Evolutionary conservation across 371 early-diverging fungal species (phyloP).

Genomic region (Thermomucor indicae-seudaticae): DNA sequence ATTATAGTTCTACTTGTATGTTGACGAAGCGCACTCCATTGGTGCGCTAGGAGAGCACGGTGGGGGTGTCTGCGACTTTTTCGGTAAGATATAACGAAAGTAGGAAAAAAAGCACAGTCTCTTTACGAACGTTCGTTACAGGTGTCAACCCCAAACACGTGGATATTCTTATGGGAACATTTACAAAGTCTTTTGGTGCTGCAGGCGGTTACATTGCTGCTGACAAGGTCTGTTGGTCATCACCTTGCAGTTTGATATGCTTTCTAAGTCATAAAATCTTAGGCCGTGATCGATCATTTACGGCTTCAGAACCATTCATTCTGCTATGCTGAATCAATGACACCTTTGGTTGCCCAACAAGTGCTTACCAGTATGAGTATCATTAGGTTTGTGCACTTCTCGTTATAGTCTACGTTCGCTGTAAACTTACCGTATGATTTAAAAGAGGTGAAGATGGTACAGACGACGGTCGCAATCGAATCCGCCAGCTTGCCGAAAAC

Average conservation of each 20-base stretch:
- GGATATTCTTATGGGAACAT: slow-evolving; percentile 99
- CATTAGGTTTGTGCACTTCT: slow-evolving; percentile 38
- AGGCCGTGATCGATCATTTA: slow-evolving; percentile 81
- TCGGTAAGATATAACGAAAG: slow-evolving; percentile 38
- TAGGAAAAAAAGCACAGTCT: neutral
- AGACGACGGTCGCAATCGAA: slow-evolving; percentile 76
- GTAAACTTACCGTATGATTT: neutral
- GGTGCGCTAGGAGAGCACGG: slow-evolving; percentile 93
- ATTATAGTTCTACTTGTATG: slow-evolving; percentile 88
- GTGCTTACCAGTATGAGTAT: slow-evolving; percentile 82
- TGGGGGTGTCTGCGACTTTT: slow-evolving; percentile 94
- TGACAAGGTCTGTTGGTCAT: slow-evolving; percentile 14
- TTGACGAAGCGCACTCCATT: slow-evolving; percentile 99
- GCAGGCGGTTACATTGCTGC: slow-evolving; percentile 98
- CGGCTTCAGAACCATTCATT: slow-evolving; percentile 82
- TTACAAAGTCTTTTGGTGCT: slow-evolving; percentile 99
- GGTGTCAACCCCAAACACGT: slow-evolving; percentile 86
- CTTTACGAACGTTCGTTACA: slow-evolving; percentile 70
- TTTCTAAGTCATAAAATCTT: neutral
- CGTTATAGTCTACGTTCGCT: neutral
- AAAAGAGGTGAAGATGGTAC: slow-evolving; percentile 82
- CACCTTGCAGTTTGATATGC: neutral
- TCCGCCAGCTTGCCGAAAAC: slow-evolving; percentile 85
- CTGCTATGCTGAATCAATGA: slow-evolving; percentile 92
- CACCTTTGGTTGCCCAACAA: slow-evolving; percentile 88